Evolutionary conservation across 2,329 filamentous ascomycete species (phyloP), one percentile per base, ranked within the genome.

Genomic region (Fusarium sp.): DNA sequence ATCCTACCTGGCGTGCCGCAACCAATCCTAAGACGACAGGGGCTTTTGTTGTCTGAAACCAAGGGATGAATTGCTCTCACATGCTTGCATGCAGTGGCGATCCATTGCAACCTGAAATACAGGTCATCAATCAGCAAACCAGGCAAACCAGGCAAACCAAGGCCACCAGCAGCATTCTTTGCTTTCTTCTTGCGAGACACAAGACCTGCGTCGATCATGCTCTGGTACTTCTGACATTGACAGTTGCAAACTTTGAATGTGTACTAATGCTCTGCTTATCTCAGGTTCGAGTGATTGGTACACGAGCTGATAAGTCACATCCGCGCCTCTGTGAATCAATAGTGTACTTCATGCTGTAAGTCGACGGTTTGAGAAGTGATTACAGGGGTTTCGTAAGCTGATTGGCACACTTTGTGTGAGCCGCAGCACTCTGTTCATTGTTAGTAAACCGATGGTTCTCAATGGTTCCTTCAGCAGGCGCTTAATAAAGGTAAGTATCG

Each of bases 281-380:
- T 31, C 4, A 31, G 28, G 28, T 39, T 22, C 3, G 8, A 18
- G 18, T 24, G n/a, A 38, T 31, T 61, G 38, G 38, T 42, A 26
- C 33, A 33, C 64, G 36, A 28, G 24, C 22, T 26, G 44, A 64
- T 48, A 66, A 54, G 69, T 60, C 49, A 65, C 55, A 45, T 63
- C 44, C 39, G 52, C n/a, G 62, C 52, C 38, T 64, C 72, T 49
- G 28, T 36, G 36, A 64, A 47, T 54, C 44, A 15, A 42, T 70
- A 60, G 41, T 54, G 55, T 44, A 33, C 24, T 51, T 24, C 36
- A 44, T 54, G 36, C 66, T 77, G 72, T 75, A 69, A 58, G 64
- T 69, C 63, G 56, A 75, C 70, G 61, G 51, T 70, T 75, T 65
- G 26, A 70, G 74, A 64, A 66, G 51, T 42, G 39, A n/a, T 58